Evolutionary conservation across 73 alveolate species (phyloP).

Genomic region (Diophrys appendiculata): DNA sequence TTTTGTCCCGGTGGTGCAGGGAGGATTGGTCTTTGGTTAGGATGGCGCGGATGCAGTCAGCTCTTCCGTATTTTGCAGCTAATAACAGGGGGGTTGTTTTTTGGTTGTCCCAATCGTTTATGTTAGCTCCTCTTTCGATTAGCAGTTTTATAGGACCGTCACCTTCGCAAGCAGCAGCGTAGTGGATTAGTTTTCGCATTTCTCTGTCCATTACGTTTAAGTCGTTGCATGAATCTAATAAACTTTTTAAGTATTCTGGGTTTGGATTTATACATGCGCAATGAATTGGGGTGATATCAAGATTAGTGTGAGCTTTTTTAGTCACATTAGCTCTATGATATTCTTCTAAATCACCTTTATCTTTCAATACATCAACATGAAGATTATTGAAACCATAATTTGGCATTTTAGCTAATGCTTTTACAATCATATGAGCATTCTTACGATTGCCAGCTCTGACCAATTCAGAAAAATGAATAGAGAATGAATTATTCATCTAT

Average conservation of each 20-base stretch:
- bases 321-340: constrained; percentile 69
- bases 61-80: constrained; percentile 87
- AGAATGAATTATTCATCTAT: constrained; percentile 49
- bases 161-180: constrained; percentile 96
- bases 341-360: constrained; percentile 59
- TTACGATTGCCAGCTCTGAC: constrained; percentile 88
- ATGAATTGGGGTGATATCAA: constrained; percentile 93
- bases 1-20: constrained; percentile 16
- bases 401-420: constrained; percentile 65
- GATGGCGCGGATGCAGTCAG: constrained; percentile 70
- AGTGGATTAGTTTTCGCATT: constrained; percentile 90
- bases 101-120: constrained; percentile 79
- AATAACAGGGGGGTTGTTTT: constrained; percentile 88
- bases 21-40: neutral
- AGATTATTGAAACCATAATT: constrained; percentile 92
- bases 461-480: constrained; percentile 64
- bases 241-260: constrained; percentile 63
- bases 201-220: constrained; percentile 73
- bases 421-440: constrained; percentile 73
- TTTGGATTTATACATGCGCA: constrained; percentile 97
- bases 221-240: constrained; percentile 75
- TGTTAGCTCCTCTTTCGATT: constrained; percentile 79
- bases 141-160: constrained; percentile 83
- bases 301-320: constrained; percentile 86
- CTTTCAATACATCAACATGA: constrained; percentile 84